Evolutionary conservation across 768 basidiomycete genomes (phyloP).

Genomic region (Trametes sanguinea): DNA sequence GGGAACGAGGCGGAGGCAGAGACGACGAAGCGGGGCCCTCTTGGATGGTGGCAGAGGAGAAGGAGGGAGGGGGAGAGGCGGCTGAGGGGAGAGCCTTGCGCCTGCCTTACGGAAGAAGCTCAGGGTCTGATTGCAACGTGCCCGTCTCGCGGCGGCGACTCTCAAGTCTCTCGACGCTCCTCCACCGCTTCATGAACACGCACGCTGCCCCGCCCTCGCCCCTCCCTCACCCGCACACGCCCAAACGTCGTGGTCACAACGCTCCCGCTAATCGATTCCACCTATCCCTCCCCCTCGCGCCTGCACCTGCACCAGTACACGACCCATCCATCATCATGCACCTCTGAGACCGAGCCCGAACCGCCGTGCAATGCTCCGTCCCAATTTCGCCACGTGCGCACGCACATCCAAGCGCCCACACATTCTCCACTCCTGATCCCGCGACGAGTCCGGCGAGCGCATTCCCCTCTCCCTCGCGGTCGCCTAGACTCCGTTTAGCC

Average conservation of each 20-base stretch:
- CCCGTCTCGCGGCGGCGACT: slow-evolving; percentile 58
- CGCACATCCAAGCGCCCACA: slow-evolving; percentile 6
- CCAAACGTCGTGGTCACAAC: slow-evolving; percentile 27
- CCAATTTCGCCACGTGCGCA: slow-evolving; percentile 17
- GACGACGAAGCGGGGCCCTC: background rate
- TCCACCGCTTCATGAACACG: background rate
- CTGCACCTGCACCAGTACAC: background rate
- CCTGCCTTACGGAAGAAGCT: slow-evolving; percentile 45
- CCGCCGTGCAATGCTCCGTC: slow-evolving; percentile 8
- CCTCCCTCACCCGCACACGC: slow-evolving; percentile 20
- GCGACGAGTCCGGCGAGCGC: background rate
- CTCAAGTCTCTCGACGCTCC: slow-evolving; percentile 27
- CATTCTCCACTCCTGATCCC: background rate
- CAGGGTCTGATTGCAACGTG: slow-evolving; percentile 81
- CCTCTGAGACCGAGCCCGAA: background rate
- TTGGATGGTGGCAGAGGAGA: slow-evolving; percentile 20
- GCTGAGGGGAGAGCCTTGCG: slow-evolving; percentile 61
- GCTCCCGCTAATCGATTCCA: slow-evolving; percentile 12
- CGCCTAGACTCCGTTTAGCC: background rate
- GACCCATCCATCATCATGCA: background rate
- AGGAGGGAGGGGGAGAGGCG: slow-evolving; percentile 52
- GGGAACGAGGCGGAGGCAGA: slow-evolving; percentile 27
- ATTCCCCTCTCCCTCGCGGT: background rate
- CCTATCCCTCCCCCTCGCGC: background rate
- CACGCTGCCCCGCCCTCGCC: slow-evolving; percentile 13